phyloP scores from a whole-genome alignment of 1,284 basidiomycete species.

The Cutaneotrichosporon dermatis region DNA sequence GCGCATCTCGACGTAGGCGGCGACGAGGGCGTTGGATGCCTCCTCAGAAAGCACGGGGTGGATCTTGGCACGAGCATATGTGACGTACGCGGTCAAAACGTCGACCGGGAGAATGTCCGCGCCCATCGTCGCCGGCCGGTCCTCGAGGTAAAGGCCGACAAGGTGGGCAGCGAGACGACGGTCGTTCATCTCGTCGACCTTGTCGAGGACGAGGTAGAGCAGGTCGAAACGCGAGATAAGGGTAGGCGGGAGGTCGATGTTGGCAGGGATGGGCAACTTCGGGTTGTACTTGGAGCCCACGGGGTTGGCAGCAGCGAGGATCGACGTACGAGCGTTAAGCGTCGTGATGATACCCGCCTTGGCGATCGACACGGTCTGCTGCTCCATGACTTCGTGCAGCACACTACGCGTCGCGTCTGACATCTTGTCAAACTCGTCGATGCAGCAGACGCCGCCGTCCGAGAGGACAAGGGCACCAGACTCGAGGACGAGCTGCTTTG shows the following conservation, averaged over 20 bases:
- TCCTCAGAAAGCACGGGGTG: constrained; percentile 83
- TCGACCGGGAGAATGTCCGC: constrained; percentile 78
- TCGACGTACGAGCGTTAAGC: constrained; percentile 92
- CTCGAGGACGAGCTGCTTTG: constrained; percentile 94
- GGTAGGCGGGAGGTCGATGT: constrained; percentile 90
- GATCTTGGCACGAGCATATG: constrained; percentile 83
- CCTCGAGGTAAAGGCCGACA: constrained; percentile 89
- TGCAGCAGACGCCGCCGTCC: constrained; percentile 97
- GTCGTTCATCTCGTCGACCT: constrained; percentile 84
- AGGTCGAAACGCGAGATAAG: constrained; percentile 97
- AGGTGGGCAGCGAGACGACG: constrained; percentile 88
- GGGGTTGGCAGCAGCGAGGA: constrained; percentile 94
- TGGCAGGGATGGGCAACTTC: constrained; percentile 74
- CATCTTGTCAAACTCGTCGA: constrained; percentile 99
- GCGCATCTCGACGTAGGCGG: constrained; percentile 88
- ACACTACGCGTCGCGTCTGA: constrained; percentile 93
- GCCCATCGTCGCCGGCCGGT: constrained; percentile 65
- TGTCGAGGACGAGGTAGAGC: constrained; percentile 94
- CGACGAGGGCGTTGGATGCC: constrained; percentile 78
- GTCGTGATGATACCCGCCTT: constrained; percentile 99
- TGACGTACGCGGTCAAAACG: constrained; percentile 88
- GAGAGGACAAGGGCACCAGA: constrained; percentile 91
- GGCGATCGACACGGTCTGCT: constrained; percentile 99
- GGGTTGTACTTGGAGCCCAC: constrained; percentile 94
- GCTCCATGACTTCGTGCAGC: constrained; percentile 99